Base-by-base conservation (phyloP, 1,139 yeast species). In the Hyphopichia pseudoburtonii region DNA sequence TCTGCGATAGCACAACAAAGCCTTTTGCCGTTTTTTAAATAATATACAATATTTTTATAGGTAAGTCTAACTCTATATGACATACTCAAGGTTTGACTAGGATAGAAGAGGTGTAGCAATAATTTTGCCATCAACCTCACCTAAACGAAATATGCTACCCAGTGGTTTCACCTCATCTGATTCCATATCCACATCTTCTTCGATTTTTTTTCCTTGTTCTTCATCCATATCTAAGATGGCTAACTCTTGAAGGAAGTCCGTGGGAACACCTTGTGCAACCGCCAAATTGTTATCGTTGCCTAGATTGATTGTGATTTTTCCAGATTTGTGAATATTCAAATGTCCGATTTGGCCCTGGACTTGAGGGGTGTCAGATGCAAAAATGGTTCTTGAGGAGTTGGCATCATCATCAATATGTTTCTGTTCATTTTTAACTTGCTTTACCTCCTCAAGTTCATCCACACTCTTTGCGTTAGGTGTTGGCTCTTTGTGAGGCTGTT, bases 311-410 rank as follows among this genome's bases (percentile, higher is more conserved):
- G 92, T 73, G 28, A 88, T 63, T 53, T 77, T 85, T 5, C 97
- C 97, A 1, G 95, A 86, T 51, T 80, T 76, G 57, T 88, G 96
- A 36, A 86, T 70, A 42, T 90, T 77, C 28, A 89, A 54, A 21
- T 73, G 71, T 4, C 96, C 97, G 17, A 87, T 73, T 40, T 71
- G 70, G 2, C 96, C 96, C 25, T 41, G 62, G 45, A 41, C 43
- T 9, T 33, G 33, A 23, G 34, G 44, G 23, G 23, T 40, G 12
- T 32, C 32, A 2, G 54, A 38, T 11, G 50, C 42, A 15, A 46
- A 39, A 17, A 43, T 29, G 10, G 40, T 35, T 30, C 34, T 50
- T 9, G 39, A 41, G 14, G 7, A 5, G n/a, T 24, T n/a, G 16
- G 8, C 28, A 5, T 23, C n/a, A 8, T 12, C 23, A 3, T 16